Conservation (phyloP, 768 basidiomycete genomes). For the Exsudoporus frostii region DNA sequence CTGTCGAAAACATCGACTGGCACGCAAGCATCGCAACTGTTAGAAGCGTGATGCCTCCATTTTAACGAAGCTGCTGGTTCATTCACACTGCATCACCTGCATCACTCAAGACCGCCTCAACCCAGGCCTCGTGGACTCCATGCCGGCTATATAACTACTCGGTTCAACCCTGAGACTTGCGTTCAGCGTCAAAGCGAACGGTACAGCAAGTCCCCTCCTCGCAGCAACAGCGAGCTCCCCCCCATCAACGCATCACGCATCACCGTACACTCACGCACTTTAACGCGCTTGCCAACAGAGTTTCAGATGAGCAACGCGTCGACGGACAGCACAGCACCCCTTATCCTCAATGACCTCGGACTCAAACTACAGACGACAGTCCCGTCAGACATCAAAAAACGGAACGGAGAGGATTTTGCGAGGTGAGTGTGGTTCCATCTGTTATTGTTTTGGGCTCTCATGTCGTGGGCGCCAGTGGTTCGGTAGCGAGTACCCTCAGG, state of each 20-base stretch:
- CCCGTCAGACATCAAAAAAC: constrained; percentile 15
- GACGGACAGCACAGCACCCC: not conserved
- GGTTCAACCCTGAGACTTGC: not conserved
- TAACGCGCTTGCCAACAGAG: not conserved
- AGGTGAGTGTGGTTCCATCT: constrained; percentile 2
- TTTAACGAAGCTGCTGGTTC: not conserved
- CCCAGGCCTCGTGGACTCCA: constrained; percentile 7
- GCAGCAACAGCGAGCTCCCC: not conserved
- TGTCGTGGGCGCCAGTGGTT: not conserved
- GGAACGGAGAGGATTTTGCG: not conserved
- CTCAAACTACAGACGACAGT: constrained; percentile 10
- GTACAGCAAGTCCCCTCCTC: not conserved
- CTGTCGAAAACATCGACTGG: not conserved
- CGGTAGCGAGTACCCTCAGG: constrained; percentile 17
- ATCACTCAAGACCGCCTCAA: not conserved
- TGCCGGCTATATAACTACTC: not conserved
- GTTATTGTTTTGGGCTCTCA: not conserved
- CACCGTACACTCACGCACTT: not conserved
- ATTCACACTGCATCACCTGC: not conserved
- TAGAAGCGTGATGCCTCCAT: not conserved
- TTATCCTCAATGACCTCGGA: not conserved
- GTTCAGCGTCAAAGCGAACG: not conserved
- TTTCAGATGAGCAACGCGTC: constrained; percentile 2
- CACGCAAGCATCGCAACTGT: too few relatives aligned
- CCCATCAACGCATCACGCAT: not conserved